These are phyloP conservation scores for Podospora pseudopauciseta DNA, from an alignment of 495 filamentous ascomycete species.

Conservation along the genomic window DNA sequence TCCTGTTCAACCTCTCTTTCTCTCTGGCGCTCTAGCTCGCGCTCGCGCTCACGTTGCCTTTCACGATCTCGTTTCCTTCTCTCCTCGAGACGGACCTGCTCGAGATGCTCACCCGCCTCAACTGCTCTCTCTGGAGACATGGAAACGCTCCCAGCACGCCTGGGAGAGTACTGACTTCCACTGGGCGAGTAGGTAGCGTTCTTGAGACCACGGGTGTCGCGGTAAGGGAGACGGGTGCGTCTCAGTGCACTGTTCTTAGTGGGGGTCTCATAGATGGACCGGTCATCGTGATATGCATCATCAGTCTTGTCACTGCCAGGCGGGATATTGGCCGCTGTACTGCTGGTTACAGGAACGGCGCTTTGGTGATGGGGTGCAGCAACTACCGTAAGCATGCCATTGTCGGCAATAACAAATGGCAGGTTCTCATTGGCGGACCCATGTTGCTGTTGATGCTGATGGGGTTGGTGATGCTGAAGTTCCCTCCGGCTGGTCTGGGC, in stretches of 20 bases:
- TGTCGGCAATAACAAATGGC: conserved; percentile 34
- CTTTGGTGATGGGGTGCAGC: conserved; percentile 14
- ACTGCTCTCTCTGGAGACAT: conserved; percentile 30
- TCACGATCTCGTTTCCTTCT: conserved; percentile 27
- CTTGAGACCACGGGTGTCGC: conserved; percentile 26
- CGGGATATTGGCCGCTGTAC: conserved; percentile 15
- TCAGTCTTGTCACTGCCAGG: conserved; percentile 23
- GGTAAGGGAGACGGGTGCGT: conserved; percentile 25
- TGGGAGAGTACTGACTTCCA: conserved; percentile 22
- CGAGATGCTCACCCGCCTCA: conserved; percentile 24
- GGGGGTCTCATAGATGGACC: conserved; percentile 26
- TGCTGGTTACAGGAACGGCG: conserved; percentile 13
- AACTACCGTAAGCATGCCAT: conserved; percentile 33
- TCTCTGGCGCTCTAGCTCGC: conserved; percentile 21
- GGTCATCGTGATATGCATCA: conserved; percentile 26
- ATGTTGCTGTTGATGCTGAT: conserved; percentile 14
- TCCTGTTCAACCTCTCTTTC: conserved; percentile 22
- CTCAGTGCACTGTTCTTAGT: conserved; percentile 26
- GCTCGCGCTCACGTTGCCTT: conserved; percentile 23
- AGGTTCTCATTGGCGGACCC: conserved; percentile 22
- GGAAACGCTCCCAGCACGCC: conserved; percentile 17
- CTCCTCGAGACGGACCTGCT: conserved; percentile 28
- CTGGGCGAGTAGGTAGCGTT: conserved; percentile 24
- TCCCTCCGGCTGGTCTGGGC: neutral
- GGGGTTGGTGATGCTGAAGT: neutral